A percentile compares a stretch with the other conserved stretches of the same genome.
These are phyloP conservation scores for Stenogyne calaminthoides DNA, from an alignment of 305 asterid species.

Conservation along the genomic window DNA sequence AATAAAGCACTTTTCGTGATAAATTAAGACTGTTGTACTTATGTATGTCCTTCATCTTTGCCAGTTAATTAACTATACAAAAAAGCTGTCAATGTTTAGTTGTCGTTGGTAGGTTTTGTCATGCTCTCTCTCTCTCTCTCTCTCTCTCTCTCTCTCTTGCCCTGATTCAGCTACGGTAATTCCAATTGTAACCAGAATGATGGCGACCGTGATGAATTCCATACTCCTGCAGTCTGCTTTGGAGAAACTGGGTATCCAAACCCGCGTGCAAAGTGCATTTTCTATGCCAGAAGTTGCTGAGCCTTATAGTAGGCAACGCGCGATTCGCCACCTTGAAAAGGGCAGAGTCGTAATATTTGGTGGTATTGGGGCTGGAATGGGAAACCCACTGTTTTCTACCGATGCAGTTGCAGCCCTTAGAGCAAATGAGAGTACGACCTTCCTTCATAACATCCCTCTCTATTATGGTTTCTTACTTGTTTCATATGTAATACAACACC, in stretches of 20 bases:
- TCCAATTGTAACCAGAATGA: conserved; percentile 64
- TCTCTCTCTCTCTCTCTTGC: not conserved
- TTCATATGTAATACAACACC: conserved; percentile 4
- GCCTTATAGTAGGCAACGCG: conserved; percentile 84
- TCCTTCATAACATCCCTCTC: not conserved
- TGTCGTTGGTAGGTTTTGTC: not conserved
- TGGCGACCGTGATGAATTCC: conserved; percentile 98
- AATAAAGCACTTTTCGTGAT: not conserved
- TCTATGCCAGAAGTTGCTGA: conserved; percentile 91
- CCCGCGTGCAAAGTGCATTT: conserved; percentile 86
- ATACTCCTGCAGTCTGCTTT: conserved; percentile 85
- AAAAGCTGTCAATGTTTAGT: not conserved
- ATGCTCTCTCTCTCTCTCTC: not conserved
- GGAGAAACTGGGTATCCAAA: conserved; percentile 82
- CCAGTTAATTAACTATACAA: not conserved
- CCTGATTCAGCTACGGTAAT: conserved; percentile 27
- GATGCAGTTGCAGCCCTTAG: conserved; percentile 94
- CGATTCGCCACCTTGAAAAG: conserved; percentile 90
- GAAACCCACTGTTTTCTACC: conserved; percentile 85
- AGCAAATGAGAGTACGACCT: conserved; percentile 76
- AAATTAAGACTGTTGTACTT: not conserved
- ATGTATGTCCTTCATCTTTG: not conserved
- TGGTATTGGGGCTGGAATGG: conserved; percentile 89
- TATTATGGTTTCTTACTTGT: conserved; percentile 19
- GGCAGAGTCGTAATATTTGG: conserved; percentile 94